Base-by-base conservation (phyloP, 305 asterid species). In the Fraxinus floribunda region DNA sequence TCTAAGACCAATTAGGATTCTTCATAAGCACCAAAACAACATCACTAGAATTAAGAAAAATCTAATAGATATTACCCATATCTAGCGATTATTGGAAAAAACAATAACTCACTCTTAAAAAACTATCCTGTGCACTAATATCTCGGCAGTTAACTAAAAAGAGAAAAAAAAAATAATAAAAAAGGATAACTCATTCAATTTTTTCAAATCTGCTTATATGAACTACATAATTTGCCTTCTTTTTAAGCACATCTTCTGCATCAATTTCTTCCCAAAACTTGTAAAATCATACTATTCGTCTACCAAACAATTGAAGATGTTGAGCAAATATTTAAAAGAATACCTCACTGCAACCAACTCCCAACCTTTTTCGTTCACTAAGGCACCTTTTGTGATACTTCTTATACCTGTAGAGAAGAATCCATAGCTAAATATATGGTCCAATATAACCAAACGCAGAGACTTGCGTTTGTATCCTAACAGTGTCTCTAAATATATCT, bases 351-450 rank as follows among this genome's bases (percentile, higher is more conserved):
- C 90, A 88, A 62, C 91, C 91, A 76, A 88, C 84, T 73, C 93
- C 93, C 84, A 85, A 83, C 62, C 86, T 90, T 85, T 88, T 90
- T 73, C 93, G 88, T 18, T 90, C 91, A 81, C 64, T 81, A 71
- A 88, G 89, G 75, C 91, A 90, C 41, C 91, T 90, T 79, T 90
- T 88, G 77, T 92, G 91, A 89, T 88, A 93, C 89, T 92, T 92
- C 85, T 88, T 88, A 88, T 95, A 95, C 88, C 98, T 93, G 86
- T 18, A 80, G 66, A 55, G 70, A 83, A 79, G 75, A 85, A 85
- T 2, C 60, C 49, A 79, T 44, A 78, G 80, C 13, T 78, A 39
- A 46, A 41, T 78, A 39, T 44, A 9, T 71, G 72, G 62, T 66
- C 34, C 49, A 29, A 66, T 32, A 72, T n/a, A 30, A 5, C 57